phyloP scores from a whole-genome alignment of 352 stramenopile genomes.

The Elongisporangium prolatum region DNA sequence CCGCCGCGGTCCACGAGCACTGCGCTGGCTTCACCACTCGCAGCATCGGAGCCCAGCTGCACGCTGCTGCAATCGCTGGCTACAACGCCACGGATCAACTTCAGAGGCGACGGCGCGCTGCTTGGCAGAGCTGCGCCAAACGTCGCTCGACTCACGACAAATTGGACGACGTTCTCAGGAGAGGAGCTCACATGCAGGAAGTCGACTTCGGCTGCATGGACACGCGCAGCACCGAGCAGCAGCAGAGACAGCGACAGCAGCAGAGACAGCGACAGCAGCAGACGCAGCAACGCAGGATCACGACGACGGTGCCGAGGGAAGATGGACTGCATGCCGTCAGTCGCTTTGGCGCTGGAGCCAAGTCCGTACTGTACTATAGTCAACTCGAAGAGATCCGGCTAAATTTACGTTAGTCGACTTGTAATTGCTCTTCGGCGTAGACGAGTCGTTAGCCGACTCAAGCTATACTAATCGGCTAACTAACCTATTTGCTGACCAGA shows the following conservation, averaged over 20 bases:
- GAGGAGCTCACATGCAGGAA: conserved; percentile 21
- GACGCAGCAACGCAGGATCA: background rate
- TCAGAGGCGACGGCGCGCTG: conserved; percentile 12
- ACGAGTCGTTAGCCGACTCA: background rate
- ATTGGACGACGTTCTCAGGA: conserved; percentile 14
- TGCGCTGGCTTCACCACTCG: conserved; percentile 10
- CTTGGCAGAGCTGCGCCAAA: conserved; percentile 21
- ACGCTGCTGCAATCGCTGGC: conserved; percentile 12
- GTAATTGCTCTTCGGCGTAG: background rate
- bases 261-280: background rate
- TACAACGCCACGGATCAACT: conserved; percentile 11
- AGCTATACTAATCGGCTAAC: background rate
- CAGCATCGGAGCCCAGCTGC: background rate
- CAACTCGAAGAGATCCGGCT: background rate
- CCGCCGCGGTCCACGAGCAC: conserved; percentile 45
- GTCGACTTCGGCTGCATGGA: conserved; percentile 5
- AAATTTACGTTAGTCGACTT: background rate
- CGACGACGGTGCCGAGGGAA: no score
- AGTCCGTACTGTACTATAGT: background rate
- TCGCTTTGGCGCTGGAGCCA: background rate
- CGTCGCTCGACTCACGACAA: conserved; percentile 20
- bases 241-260: conserved; percentile 2
- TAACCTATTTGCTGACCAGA: no score
- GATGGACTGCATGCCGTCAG: background rate
- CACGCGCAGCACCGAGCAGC: conserved; percentile 2